Conservation (phyloP, 2,329 filamentous ascomycete genomes). For the Cadophora sp. region DNA sequence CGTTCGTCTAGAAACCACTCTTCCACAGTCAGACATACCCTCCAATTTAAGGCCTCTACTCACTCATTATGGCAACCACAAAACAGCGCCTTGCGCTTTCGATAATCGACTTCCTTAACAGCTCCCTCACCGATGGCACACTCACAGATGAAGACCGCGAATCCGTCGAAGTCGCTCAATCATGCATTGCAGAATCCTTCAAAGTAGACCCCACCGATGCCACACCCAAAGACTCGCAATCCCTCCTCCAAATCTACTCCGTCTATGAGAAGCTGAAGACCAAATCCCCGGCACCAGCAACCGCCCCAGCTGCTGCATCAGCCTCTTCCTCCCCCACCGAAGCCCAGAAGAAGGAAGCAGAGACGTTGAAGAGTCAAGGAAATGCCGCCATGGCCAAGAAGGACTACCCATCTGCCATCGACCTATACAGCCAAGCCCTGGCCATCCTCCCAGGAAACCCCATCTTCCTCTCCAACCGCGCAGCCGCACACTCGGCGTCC, state of each 20-base stretch:
- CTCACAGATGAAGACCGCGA: conserved; percentile 88
- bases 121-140: conserved; percentile 86
- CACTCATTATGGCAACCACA: conserved; percentile 42
- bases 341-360: conserved; percentile 78
- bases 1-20: not conserved
- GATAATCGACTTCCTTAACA: conserved; percentile 92
- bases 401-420: conserved; percentile 84
- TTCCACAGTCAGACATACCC: not conserved
- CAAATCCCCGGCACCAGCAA: conserved; percentile 50
- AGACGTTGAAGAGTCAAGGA: conserved; percentile 86
- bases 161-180: conserved; percentile 90
- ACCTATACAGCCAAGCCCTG: conserved; percentile 87
- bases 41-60: not conserved
- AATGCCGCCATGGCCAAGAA: conserved; percentile 96
- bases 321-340: conserved; percentile 42
- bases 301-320: conserved; percentile 46
- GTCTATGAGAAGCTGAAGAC: conserved; percentile 94
- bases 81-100: conserved; percentile 90
- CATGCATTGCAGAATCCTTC: conserved; percentile 95
- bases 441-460: conserved; percentile 83
- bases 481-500: conserved; percentile 87
- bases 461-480: conserved; percentile 97
- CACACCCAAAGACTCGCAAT: conserved; percentile 83
- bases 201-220: conserved; percentile 87
- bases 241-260: conserved; percentile 87